Evolutionary conservation across 495 filamentous ascomycete species (phyloP), one percentile per base, ranked within the genome.

Genomic region (Xylaria acuta): DNA sequence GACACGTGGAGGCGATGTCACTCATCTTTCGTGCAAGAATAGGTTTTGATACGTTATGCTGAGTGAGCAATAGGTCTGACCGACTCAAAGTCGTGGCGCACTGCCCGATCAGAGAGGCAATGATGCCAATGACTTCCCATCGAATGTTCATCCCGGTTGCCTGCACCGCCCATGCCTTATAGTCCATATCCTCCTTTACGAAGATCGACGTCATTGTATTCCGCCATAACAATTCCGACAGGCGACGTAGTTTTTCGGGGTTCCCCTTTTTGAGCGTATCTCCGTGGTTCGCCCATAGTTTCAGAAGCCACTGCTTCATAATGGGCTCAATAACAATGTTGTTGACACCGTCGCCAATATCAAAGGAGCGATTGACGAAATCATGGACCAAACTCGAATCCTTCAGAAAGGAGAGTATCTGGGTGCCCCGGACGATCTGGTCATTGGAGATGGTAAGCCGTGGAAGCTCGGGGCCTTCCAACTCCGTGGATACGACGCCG

Each of bases 81-180:
- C 75, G 73, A 7, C 75, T 74, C 41, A 75, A 69, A 12, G 73
- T 76, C 43, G 56, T 76, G 7, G 77, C 75, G 70, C 73, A 79
- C 58, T 75, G 73, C 27, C 79, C 79, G 38, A 73, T 72, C n/a
- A 76, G 47, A 14, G 75, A 71, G 22, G 79, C 79, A 45, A 80
- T 77, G 58, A 80, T 73, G 62, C 79, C 77, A 20, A 80, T 74
- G 47, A 80, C 75, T 66, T 80, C 77, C 79, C 79, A 80, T 30
- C 79, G 72, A 47, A 80, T 65, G 69, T 76, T 75, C 56, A 75
- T 75, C 6, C 79, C 79, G 3, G 77, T 77, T 14, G 62, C 74
- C 49, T 71, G 72, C 11, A 67, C 72, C 32, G 79, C 79, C 77
- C 75, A 80, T 41, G 72, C 72, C 53, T 68, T 62, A 8, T 74